phyloP scores from a whole-genome alignment of 164 flowering plant species.

The Buxus sempervirens region DNA sequence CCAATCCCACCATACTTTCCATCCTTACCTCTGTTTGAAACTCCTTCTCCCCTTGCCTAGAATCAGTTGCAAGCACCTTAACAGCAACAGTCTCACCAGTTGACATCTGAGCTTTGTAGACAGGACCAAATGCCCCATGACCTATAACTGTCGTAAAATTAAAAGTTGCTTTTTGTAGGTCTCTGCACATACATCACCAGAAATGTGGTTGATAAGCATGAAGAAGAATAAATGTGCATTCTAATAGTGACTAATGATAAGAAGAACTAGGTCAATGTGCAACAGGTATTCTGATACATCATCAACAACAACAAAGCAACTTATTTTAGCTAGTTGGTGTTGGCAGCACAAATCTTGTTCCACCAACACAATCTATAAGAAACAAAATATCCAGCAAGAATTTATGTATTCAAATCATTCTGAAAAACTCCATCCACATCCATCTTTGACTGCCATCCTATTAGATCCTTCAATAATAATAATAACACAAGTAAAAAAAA shows the following conservation, averaged over 20 bases:
- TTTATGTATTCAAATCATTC: too few relatives aligned
- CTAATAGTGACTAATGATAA: neutral
- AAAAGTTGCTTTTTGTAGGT: conserved; percentile 86
- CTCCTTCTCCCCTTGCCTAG: conserved; percentile 95
- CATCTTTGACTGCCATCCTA: too few relatives aligned
- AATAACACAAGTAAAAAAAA: neutral
- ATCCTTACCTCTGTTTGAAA: conserved; percentile 86
- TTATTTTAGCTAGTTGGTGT: too few relatives aligned
- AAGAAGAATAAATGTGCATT: neutral
- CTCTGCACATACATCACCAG: conserved; percentile 43
- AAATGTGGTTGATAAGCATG: conserved; percentile 4
- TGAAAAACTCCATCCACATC: too few relatives aligned
- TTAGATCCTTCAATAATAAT: neutral
- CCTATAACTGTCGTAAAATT: conserved; percentile 91
- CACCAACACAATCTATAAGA: too few relatives aligned
- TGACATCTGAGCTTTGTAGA: conserved; percentile 89
- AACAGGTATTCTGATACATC: neutral
- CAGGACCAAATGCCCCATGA: conserved; percentile 97
- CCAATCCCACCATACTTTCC: neutral
- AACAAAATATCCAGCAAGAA: neutral
- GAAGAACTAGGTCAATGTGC: neutral
- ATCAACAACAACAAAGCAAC: too few relatives aligned
- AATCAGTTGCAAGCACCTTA: conserved; percentile 87
- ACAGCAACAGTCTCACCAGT: conserved; percentile 95
- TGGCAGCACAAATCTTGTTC: too few relatives aligned